Evolutionary conservation across 192 early-diverging fungal genomes (phyloP), one percentile per base, ranked within the genome.

Genomic region (Coemansia sp.): DNA sequence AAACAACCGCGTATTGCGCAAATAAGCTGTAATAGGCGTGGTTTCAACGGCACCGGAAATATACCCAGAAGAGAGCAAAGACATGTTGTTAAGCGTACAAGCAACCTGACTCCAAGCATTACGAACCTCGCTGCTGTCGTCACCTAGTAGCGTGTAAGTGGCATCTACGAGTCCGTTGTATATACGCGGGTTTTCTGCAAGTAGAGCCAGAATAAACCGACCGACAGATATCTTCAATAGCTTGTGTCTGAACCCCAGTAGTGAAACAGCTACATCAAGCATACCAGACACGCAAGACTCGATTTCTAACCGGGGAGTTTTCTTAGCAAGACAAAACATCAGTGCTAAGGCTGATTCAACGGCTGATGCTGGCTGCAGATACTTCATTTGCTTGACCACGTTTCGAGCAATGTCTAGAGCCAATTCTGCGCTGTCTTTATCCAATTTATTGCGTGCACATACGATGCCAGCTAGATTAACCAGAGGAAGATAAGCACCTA

Each of bases 41-140:
- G 16, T 12, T 2, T 45, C 42, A 11, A 14, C 16, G 42, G 16
- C 42, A 2, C 12, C 16, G 3, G 3, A 14, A 7, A 3, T 11
- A 45, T 45, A 7, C 16, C 5, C 42, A 2, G 42, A 11, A 11
- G 5, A 45, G n/a, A 36, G 36, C 38, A 62, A 25, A 12, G 18
- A 32, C 38, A 25, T 38, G 55, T 32, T 14, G 18, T 12, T 64
- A n/a, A 68, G 18, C n/a, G n/a, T 30, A 40, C 34, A 28, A 0
- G 66, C 62, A 8, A 68, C 58, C 22, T 57, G 49, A 3, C 17
- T 54, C 75, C 75, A 77, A 4, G 68, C 42, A 16, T 16, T 22
- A 25, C 75, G 69, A 32, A 72, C 69, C 0, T 42, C 48, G 25
- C 34, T 32, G 56, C 48, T 61, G 38, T 56, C 56, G 49, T 77